phyloP scores from a whole-genome alignment of 176 grass and related monocot species.

The Oryza meyeriana region DNA sequence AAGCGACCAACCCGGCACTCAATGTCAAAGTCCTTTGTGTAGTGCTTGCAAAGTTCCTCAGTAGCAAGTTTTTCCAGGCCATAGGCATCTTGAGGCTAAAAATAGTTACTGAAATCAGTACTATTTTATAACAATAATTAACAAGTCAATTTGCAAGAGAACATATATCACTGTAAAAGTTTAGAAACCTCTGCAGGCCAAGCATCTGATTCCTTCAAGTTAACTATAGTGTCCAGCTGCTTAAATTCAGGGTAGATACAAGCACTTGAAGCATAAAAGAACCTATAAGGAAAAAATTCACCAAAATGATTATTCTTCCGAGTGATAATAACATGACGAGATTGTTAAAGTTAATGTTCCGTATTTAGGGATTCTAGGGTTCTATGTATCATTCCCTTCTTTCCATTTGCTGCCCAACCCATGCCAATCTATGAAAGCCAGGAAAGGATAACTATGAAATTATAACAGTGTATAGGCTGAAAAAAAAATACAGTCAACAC shows the following conservation, averaged over 20 bases:
- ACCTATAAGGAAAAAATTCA: conserved; percentile 31
- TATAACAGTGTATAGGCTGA: neutral
- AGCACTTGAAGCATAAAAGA: conserved; percentile 72
- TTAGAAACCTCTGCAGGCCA: conserved; percentile 70
- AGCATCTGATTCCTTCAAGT: conserved; percentile 70
- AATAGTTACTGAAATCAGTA: neutral
- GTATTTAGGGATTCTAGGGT: neutral
- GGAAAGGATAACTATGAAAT: neutral
- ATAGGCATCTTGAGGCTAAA: conserved; percentile 96
- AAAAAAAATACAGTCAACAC: neutral
- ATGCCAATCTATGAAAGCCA: neutral
- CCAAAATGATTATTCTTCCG: neutral
- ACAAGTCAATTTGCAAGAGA: neutral
- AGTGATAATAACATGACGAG: neutral
- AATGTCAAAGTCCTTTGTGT: conserved; percentile 94
- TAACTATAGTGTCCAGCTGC: conserved; percentile 68
- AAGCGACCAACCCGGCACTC: conserved; percentile 86
- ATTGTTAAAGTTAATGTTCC: neutral
- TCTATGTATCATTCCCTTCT: neutral
- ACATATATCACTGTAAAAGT: conserved; percentile 23
- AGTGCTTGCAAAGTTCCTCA: conserved; percentile 98
- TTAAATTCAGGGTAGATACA: conserved; percentile 79
- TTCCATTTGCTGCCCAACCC: conserved; percentile 4
- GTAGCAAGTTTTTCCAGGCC: conserved; percentile 95
- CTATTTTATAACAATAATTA: neutral